These are phyloP conservation scores for Fusarium keratoplasticum DNA, from an alignment of 2,329 filamentous ascomycete genomes.

Conservation along the genomic window DNA sequence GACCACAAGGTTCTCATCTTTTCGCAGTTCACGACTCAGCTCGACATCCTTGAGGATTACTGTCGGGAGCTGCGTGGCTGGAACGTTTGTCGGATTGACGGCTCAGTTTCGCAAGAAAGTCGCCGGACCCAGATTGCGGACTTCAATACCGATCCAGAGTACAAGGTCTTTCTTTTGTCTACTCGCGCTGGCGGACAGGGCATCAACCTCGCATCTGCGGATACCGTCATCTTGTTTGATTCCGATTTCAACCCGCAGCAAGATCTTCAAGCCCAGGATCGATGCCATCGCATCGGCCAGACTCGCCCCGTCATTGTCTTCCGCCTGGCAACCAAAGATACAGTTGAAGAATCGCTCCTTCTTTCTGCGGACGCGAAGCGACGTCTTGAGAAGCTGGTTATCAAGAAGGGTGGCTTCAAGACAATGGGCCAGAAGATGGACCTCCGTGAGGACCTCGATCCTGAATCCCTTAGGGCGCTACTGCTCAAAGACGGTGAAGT, in stretches of 20 bases:
- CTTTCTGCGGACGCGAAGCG: constrained; percentile 92
- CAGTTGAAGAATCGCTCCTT: constrained; percentile 89
- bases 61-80: constrained; percentile 79
- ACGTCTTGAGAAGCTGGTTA: constrained; percentile 91
- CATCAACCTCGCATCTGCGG: constrained; percentile 91
- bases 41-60: constrained; percentile 92
- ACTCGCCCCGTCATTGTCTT: constrained; percentile 93
- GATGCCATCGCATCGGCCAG: constrained; percentile 94
- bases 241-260: constrained; percentile 95
- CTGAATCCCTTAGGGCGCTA: constrained; percentile 70
- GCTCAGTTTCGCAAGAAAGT: constrained; percentile 80
- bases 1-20: constrained; percentile 96
- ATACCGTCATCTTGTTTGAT: constrained; percentile 94
- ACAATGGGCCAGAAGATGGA: constrained; percentile 73
- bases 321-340: constrained; percentile 90
- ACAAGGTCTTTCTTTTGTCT: constrained; percentile 86
- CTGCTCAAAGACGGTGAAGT: constrained; percentile 79
- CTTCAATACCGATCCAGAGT: constrained; percentile 75
- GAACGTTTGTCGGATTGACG: constrained; percentile 91
- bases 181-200: constrained; percentile 94
- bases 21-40: constrained; percentile 93
- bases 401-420: constrained; percentile 89
- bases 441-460: constrained; percentile 65
- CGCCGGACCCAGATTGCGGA: constrained; percentile 77
- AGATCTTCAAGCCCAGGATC: constrained; percentile 95